phyloP scores from a whole-genome alignment of 2,329 filamentous ascomycete species.

The Diplodia intermedia region DNA sequence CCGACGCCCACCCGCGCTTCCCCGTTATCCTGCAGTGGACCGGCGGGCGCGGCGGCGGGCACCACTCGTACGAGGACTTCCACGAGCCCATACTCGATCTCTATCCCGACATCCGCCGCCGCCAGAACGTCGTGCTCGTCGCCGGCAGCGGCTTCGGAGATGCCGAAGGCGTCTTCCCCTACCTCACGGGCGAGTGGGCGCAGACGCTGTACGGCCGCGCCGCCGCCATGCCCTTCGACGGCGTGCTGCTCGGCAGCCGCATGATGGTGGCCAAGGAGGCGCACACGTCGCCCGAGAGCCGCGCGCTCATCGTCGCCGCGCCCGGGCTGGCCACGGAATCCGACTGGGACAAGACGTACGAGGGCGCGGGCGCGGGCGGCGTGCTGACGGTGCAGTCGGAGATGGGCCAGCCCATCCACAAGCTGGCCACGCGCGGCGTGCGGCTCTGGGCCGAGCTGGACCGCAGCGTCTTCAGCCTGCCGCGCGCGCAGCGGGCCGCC shows the following conservation, averaged over 20 bases:
- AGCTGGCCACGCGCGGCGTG: constrained; percentile 90
- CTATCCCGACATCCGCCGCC: constrained; percentile 86
- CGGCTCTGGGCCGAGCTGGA: constrained; percentile 96
- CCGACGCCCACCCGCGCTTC: constrained; percentile 91
- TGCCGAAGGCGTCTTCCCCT: constrained; percentile 88
- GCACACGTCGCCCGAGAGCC: constrained; percentile 83
- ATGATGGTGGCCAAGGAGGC: constrained; percentile 96
- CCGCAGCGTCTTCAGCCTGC: constrained; percentile 77
- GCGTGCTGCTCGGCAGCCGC: constrained; percentile 86
- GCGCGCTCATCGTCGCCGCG: constrained; percentile 88
- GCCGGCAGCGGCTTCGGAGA: constrained; percentile 93
- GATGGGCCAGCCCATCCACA: constrained; percentile 98
- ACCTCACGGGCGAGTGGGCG: constrained; percentile 90
- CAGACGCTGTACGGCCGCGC: constrained; percentile 37
- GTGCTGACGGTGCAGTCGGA: constrained; percentile 88
- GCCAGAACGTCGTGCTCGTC: constrained; percentile 85
- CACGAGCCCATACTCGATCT: constrained; percentile 89
- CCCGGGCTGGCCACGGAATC: constrained; percentile 75
- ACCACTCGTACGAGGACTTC: constrained; percentile 96
- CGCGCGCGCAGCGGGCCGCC: constrained; percentile 71
- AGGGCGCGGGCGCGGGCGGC: constrained; percentile 58
- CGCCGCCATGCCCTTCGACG: constrained; percentile 82
- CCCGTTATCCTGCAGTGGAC: constrained; percentile 96
- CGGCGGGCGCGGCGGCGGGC: constrained; percentile 88
- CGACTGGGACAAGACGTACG: constrained; percentile 93